Percentiles rank a stretch among this genome's conserved stretches.
Conservation (phyloP, 2,329 filamentous ascomycete species). For the Fusarium heterosporum region DNA sequence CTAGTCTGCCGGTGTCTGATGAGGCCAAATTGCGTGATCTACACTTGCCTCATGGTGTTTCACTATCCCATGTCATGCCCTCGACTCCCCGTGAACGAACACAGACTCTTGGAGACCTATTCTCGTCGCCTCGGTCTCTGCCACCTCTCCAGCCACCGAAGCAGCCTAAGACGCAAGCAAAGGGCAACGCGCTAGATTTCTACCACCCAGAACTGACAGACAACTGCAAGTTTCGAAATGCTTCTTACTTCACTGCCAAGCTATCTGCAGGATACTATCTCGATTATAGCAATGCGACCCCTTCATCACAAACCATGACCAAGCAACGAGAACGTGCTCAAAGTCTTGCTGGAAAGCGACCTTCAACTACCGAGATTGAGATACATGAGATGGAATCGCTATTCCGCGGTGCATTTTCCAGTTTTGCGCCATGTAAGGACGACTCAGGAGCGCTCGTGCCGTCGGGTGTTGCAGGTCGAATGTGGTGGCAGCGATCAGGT, state of each 20-base stretch:
- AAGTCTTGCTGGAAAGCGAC: constrained; percentile 72
- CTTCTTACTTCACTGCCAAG: constrained; percentile 74
- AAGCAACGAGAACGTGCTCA: constrained; percentile 79
- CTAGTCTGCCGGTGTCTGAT: constrained; percentile 71
- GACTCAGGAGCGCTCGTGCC: constrained; percentile 78
- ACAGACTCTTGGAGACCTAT: constrained; percentile 78
- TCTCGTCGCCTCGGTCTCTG: constrained; percentile 74
- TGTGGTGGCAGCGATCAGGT: constrained; percentile 83
- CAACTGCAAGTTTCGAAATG: constrained; percentile 65
- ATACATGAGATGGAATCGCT: constrained; percentile 77
- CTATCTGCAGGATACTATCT: constrained; percentile 77
- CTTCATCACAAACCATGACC: constrained; percentile 64
- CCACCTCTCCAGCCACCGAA: constrained; percentile 78
- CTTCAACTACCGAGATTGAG: constrained; percentile 66
- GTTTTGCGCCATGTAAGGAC: constrained; percentile 81
- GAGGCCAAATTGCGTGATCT: constrained; percentile 53
- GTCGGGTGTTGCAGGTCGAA: constrained; percentile 72
- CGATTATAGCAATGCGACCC: constrained; percentile 73
- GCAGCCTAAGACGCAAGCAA: constrained; percentile 76
- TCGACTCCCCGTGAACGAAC: constrained; percentile 59
- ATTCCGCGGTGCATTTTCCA: constrained; percentile 82
- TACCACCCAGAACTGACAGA: constrained; percentile 67
- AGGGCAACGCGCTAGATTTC: constrained; percentile 66
- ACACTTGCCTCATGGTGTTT: constrained; percentile 79
- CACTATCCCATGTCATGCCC: constrained; percentile 54